phyloP scores from a whole-genome alignment of 2,329 filamentous ascomycete species.

The Pseudopithomyces chartarum region DNA sequence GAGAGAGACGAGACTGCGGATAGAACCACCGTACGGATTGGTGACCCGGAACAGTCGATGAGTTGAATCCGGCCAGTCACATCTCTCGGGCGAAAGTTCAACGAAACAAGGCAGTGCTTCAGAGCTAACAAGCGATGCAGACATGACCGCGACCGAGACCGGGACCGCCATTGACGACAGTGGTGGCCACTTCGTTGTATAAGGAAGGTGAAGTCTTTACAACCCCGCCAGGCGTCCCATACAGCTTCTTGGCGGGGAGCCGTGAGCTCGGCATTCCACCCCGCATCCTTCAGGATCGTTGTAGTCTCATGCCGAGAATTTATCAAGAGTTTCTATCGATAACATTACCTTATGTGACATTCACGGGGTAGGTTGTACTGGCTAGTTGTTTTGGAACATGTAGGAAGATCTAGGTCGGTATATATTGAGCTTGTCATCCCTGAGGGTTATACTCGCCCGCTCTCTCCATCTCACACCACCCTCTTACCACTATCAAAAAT shows the following conservation, averaged over 20 bases:
- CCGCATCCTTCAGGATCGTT: background rate
- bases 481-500: background rate
- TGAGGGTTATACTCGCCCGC: background rate
- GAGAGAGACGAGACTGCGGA: too few relatives aligned
- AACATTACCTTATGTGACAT: background rate
- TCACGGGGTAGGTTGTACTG: background rate
- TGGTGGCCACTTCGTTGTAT: background rate
- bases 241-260: background rate
- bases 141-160: background rate
- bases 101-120: too few relatives aligned
- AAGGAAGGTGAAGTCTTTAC: conserved; percentile 6
- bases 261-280: background rate
- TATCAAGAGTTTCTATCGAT: background rate
- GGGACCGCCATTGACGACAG: background rate
- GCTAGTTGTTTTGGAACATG: background rate
- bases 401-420: background rate
- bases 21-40: too few relatives aligned
- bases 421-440: background rate
- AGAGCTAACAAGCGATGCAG: background rate
- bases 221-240: background rate
- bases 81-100: too few relatives aligned
- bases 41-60: too few relatives aligned
- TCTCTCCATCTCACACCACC: background rate
- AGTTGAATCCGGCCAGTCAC: too few relatives aligned
- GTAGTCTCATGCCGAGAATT: background rate